Conservation (phyloP, 1,284 basidiomycete genomes). For the Ceraceosorus guamensis region DNA sequence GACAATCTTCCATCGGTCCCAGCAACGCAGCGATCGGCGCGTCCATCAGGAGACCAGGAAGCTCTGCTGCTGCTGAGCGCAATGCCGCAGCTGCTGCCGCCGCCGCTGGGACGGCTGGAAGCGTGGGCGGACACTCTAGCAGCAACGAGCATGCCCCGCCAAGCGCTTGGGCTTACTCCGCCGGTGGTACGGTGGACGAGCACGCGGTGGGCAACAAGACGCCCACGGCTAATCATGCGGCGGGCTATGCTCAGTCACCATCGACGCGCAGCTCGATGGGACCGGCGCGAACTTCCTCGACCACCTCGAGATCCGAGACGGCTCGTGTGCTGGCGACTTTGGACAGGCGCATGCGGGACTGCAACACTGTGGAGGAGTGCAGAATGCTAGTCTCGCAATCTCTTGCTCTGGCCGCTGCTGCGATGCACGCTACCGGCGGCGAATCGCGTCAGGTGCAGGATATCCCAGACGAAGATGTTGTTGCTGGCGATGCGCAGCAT, state of each 20-base stretch:
- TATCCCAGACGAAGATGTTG: neutral
- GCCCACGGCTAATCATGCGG: conserved; percentile 2
- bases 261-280: neutral
- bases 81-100: neutral
- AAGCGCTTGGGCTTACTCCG: neutral
- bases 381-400: conserved; percentile 24
- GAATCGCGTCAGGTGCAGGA: neutral
- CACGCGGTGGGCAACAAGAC: neutral
- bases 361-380: conserved; percentile 32
- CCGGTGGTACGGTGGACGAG: neutral
- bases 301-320: conserved; percentile 4
- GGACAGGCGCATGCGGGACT: conserved; percentile 27
- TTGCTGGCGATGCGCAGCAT: neutral
- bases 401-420: conserved; percentile 9
- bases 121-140: neutral
- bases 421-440: neutral
- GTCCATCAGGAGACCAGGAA: conserved; percentile 1
- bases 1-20: neutral
- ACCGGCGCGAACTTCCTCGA: conserved; percentile 3
- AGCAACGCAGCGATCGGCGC: neutral
- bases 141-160: neutral
- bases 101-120: neutral
- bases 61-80: conserved; percentile 3
- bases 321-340: conserved; percentile 19
- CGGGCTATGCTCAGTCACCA: conserved; percentile 1